These are phyloP conservation scores for Phytophthora tentaculata DNA, from an alignment of 352 stramenopile species.

Conservation along the genomic window DNA sequence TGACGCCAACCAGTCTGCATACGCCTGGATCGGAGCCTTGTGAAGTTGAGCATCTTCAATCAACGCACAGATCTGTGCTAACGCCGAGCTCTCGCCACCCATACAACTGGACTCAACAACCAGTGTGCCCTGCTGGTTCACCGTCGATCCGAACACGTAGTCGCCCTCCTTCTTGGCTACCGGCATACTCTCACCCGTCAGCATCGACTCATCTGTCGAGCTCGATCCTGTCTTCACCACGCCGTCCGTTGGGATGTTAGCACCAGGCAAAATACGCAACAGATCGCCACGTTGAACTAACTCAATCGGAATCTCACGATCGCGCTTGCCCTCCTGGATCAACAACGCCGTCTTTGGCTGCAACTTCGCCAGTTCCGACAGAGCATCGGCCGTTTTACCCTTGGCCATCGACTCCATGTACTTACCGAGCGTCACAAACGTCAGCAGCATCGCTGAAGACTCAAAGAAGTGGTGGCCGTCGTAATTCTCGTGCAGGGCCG, in stretches of 20 bases:
- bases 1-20: conserved; percentile 58
- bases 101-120: conserved; percentile 88
- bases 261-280: conserved; percentile 71
- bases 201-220: conserved; percentile 82
- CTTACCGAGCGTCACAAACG: conserved; percentile 89
- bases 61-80: conserved; percentile 83
- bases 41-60: conserved; percentile 89
- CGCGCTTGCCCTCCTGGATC: conserved; percentile 53
- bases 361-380: conserved; percentile 76
- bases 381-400: conserved; percentile 78
- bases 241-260: conserved; percentile 84
- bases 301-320: conserved; percentile 82
- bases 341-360: conserved; percentile 83
- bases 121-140: conserved; percentile 83
- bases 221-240: conserved; percentile 75
- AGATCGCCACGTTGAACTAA: conserved; percentile 84
- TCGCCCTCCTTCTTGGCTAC: conserved; percentile 80
- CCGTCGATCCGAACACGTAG: conserved; percentile 87
- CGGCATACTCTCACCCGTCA: conserved; percentile 90
- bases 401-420: conserved; percentile 91
- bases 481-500: conserved; percentile 62
- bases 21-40: conserved; percentile 89
- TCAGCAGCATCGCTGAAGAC: conserved; percentile 86
- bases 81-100: conserved; percentile 65
- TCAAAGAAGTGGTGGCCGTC: conserved; percentile 90